A percentile compares a stretch with the other conserved stretches of the same genome.
Conservation (phyloP, 2,329 filamentous ascomycete species). For the Stagonosporopsis rhizophila region DNA sequence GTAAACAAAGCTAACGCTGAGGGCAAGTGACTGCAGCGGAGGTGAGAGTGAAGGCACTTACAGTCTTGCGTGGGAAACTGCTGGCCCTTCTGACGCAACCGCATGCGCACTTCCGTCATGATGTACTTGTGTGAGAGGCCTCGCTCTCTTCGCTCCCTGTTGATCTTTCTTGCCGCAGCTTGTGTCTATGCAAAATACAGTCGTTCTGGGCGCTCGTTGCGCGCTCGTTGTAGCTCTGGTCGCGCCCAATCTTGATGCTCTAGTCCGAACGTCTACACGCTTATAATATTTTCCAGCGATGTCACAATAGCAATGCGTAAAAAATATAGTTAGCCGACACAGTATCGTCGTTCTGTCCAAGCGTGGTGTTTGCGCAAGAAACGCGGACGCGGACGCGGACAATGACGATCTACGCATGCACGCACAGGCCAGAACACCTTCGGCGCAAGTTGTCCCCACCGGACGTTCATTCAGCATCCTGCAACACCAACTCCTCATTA, state of each 20-base stretch:
- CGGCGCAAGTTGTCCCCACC: constrained; percentile 17
- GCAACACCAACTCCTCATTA: constrained; percentile 18
- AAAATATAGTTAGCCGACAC: no score
- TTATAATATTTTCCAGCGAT: no score
- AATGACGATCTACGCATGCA: constrained; percentile 21
- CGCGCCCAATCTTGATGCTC: background rate
- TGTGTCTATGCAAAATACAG: background rate
- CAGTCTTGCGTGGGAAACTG: constrained; percentile 55
- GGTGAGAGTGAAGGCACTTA: constrained; percentile 30
- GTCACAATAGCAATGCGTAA: background rate
- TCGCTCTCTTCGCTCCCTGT: background rate
- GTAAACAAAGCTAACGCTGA: background rate
- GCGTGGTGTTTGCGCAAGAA: constrained; percentile 5
- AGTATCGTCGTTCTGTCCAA: background rate
- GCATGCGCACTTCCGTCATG: constrained; percentile 59
- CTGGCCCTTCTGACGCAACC: constrained; percentile 56
- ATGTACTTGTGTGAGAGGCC: constrained; percentile 5
- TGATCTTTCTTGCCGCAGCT: background rate
- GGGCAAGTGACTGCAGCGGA: background rate
- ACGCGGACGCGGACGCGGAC: background rate
- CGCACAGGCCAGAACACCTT: constrained; percentile 20
- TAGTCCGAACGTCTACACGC: background rate
- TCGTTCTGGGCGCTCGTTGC: background rate
- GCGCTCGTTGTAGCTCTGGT: background rate
- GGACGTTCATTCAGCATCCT: background rate